Conservation (phyloP, 768 basidiomycete genomes). For the Tulasnella sp. region DNA sequence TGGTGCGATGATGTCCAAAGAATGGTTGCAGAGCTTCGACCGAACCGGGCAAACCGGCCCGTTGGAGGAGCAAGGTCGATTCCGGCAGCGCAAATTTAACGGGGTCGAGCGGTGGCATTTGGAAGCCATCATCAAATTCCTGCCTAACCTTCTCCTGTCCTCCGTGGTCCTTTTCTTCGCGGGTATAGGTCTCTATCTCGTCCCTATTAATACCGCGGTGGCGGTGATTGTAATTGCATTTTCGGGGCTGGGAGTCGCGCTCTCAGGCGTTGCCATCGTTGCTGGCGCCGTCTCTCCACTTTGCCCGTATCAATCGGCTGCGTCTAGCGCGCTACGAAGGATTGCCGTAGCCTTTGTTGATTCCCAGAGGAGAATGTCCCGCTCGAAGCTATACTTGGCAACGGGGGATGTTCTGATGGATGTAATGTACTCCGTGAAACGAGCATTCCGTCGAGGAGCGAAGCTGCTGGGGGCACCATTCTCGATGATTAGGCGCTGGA, state of each 20-base stretch:
- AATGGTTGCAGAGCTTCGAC: conserved; percentile 20
- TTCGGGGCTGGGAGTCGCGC: not conserved
- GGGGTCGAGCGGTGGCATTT: conserved; percentile 12
- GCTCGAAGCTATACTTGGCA: not conserved
- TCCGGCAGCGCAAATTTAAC: conserved; percentile 15
- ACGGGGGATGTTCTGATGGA: not conserved
- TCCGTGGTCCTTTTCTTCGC: conserved; percentile 23
- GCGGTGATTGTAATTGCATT: conserved; percentile 17
- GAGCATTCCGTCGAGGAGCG: no score
- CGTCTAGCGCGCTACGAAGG: not conserved
- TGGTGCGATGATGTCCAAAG: conserved; percentile 19
- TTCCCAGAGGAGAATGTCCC: not conserved
- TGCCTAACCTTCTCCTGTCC: conserved; percentile 14
- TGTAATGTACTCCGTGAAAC: no score
- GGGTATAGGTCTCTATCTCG: not conserved
- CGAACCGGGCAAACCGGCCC: conserved; percentile 14
- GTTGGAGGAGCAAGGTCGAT: conserved; percentile 9
- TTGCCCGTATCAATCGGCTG: conserved; percentile 23
- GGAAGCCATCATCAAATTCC: not conserved
- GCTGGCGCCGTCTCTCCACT: not conserved
- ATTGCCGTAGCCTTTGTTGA: not conserved
- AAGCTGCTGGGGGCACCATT: no score
- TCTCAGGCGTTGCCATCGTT: not conserved
- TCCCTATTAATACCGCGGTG: not conserved
- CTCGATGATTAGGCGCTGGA: no score